Evolutionary conservation across 306 rosid genomes (phyloP), one percentile per base, ranked within the genome.

Genomic region (Cucumis cinereus): DNA sequence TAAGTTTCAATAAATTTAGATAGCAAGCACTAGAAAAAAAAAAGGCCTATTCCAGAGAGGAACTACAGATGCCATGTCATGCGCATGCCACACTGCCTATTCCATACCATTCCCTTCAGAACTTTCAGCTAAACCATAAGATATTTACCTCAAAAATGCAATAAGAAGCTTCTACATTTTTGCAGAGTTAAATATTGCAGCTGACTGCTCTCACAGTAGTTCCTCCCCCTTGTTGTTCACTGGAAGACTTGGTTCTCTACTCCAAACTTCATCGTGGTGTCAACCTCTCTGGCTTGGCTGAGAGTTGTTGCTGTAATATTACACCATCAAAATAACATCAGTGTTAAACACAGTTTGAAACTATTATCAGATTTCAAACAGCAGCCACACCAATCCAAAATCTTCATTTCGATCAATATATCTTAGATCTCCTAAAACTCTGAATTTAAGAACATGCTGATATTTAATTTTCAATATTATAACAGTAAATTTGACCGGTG

Each of bases 241-340:
- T 30, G 75, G 43, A 82, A 59, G 68, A 79, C 81, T 52, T 24
- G 67, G 54, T 76, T 81, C 72, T 69, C 66, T 52, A 17, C n/a
- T 13, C 45, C 68, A 57, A 58, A 15, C 13, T 45, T 82, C 83
- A 84, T 77, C 88, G 77, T 13, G 84, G 22, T 38, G 64, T 26
- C 72, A 67, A 57, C 78, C 86, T 78, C 66, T 61, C 81, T 24
- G 83, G 81, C 15, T 83, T 60, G 23, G 76, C 82, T 68, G 79
- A 82, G 80, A 74, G 79, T 87, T 88, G 92, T 64, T 56, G 84
- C 87, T 86, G 85, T 50, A 74, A 85, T 78, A 22, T 72, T 45
- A 45, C n/a, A 81, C 28, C 58, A 77, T 8, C 57, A 81, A 74
- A 24, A 58, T n/a, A 77, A 22, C 77, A 64, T 73, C 61, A 56